Evolutionary conservation across 306 rosid genomes (phyloP), one percentile per base, ranked within the genome.

Genomic region (cucumber (Cucumis sativus)): DNA sequence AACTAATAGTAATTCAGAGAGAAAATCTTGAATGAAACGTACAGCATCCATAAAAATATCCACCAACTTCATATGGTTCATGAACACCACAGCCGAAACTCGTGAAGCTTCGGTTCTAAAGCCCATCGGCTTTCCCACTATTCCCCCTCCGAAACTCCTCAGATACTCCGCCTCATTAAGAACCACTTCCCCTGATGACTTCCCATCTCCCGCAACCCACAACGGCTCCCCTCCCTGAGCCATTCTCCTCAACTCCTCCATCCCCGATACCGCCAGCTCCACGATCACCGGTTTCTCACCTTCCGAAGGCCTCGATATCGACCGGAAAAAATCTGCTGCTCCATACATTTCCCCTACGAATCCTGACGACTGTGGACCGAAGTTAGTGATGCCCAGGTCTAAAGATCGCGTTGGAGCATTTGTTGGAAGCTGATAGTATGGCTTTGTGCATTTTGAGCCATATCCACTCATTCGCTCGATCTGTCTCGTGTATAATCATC

Each of bases 41-140:
- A 93, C 98, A 82, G 87, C 93, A 79, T 93, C 92, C 97, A 91
- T 93, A 45, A 93, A 90, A 54, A 86, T 89, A 84, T 91, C 93
- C 68, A 93, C 80, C 39, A 93, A 91, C 54, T 82, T 89, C 55
- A 76, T 49, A 41, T 79, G 88, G 80, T 88, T 86, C 87, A 89
- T 91, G 75, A 70, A 77, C 45, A 93, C 86, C 5, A 89, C 78
- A 0, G 78, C 80, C 0, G 97, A 72, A 40, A 88, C 89, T 70
- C 92, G 84, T 3, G 98, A 89, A 57, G 96, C 86, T 83, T 93
- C 97, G 10, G 8, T 79, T 77, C 63, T 73, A 8, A 52, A 33
- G 17, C 77, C 77, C 77, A 73, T 8, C 6, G 45, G 43, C 6
- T 30, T 73, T 0, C 49, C 49, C 3, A 47, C 77, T 10, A 54